Evolutionary conservation across 2,329 filamentous ascomycete genomes (phyloP).

Genomic region (Zymoseptoria ardabiliae): DNA sequence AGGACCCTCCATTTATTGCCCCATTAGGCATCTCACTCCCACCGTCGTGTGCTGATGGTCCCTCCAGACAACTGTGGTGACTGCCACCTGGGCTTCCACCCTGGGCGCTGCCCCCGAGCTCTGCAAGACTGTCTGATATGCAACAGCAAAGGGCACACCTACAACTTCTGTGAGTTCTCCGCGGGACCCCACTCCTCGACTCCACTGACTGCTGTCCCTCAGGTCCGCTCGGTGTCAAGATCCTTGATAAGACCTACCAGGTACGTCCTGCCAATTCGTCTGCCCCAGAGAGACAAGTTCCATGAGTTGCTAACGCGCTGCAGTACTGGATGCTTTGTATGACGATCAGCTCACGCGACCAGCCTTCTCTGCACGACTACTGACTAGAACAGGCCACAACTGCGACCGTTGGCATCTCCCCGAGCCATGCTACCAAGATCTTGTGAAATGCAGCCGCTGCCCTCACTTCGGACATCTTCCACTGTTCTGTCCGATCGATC

Average conservation of each 20-base stretch:
- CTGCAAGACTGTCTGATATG: conserved; percentile 16
- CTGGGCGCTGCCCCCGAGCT: conserved; percentile 11
- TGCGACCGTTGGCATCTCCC: conserved; percentile 24
- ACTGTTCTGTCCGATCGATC: conserved; percentile 17
- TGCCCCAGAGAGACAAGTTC: background rate
- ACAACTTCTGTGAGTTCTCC: conserved; percentile 11
- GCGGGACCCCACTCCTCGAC: too few species aligned
- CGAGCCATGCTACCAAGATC: conserved; percentile 7
- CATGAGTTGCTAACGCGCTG: background rate
- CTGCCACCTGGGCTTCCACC: conserved; percentile 18
- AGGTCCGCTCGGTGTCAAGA: conserved; percentile 10
- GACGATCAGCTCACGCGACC: background rate
- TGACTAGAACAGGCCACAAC: conserved; percentile 9
- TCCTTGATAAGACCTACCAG: conserved; percentile 9
- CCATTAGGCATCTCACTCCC: background rate
- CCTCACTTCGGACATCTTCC: conserved; percentile 15
- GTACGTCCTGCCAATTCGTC: background rate
- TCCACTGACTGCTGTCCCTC: too few species aligned
- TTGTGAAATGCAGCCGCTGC: conserved; percentile 16
- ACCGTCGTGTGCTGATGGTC: background rate
- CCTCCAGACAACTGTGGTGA: conserved; percentile 12
- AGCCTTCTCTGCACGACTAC: background rate
- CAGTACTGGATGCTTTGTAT: background rate
- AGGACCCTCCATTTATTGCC: background rate
- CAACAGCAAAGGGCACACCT: conserved; percentile 8